phyloP scores from a whole-genome alignment of 2,329 filamentous ascomycete species.

The Colletotrichum limetticola region DNA sequence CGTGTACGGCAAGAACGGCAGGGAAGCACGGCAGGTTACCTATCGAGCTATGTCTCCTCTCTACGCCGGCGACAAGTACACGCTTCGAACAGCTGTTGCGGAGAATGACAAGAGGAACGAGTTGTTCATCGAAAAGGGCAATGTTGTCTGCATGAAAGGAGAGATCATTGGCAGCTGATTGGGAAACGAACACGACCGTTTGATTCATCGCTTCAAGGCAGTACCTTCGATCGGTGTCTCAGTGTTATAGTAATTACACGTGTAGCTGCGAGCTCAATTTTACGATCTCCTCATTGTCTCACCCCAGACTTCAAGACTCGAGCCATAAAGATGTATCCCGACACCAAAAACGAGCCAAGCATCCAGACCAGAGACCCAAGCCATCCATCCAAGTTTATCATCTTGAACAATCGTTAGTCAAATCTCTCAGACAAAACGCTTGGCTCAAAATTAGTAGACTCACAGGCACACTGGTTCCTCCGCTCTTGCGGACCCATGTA shows the following conservation, averaged over 20 bases:
- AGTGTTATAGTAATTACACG: no score
- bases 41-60: slow-evolving; percentile 78
- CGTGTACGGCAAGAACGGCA: slow-evolving; percentile 45
- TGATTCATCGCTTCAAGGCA: no score
- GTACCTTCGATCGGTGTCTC: no score
- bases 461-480: slow-evolving; percentile 7
- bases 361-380: no score
- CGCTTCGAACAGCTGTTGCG: slow-evolving; percentile 64
- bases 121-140: slow-evolving; percentile 57
- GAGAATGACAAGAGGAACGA: slow-evolving; percentile 51
- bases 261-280: no score
- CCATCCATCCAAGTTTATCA: no score
- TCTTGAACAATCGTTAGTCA: no score
- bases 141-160: slow-evolving; percentile 49
- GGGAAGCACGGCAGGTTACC: slow-evolving; percentile 53
- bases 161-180: slow-evolving; percentile 31
- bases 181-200: no score
- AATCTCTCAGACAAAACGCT: no score
- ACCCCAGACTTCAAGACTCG: background rate
- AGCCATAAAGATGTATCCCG: background rate
- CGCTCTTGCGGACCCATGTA: slow-evolving; percentile 11
- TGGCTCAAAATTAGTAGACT: no score
- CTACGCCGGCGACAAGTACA: slow-evolving; percentile 74
- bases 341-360: background rate
- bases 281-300: background rate